Evolutionary conservation across 495 filamentous ascomycete genomes (phyloP).

Genomic region (Barbatosphaeria neglecta): DNA sequence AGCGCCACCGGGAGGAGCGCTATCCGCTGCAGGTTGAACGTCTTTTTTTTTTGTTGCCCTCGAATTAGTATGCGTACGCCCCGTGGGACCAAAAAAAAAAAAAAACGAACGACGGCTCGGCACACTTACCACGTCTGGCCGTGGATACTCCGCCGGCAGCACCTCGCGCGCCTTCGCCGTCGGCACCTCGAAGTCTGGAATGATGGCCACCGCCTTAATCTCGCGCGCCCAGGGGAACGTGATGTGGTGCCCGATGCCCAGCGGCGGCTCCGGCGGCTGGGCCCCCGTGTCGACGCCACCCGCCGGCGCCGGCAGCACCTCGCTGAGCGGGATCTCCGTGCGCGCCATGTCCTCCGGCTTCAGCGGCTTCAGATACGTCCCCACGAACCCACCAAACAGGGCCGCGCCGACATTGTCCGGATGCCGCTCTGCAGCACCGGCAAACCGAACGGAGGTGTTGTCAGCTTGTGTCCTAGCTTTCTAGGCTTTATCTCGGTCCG

Average conservation of each 20-base stretch:
- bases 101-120: too few species aligned
- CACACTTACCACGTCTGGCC: slow-evolving; percentile 68
- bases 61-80: too few species aligned
- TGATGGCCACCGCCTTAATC: slow-evolving; percentile 90
- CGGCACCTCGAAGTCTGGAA: slow-evolving; percentile 85
- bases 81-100: too few species aligned
- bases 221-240: slow-evolving; percentile 85
- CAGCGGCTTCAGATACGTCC: slow-evolving; percentile 85
- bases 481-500: too few species aligned
- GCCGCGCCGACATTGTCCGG: slow-evolving; percentile 95
- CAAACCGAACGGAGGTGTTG: too few species aligned
- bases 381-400: slow-evolving; percentile 92
- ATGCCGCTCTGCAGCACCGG: slow-evolving; percentile 61
- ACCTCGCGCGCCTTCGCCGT: slow-evolving; percentile 80
- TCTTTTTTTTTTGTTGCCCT: too few species aligned
- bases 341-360: slow-evolving; percentile 72
- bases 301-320: slow-evolving; percentile 76
- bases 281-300: slow-evolving; percentile 81
- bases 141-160: slow-evolving; percentile 61
- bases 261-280: slow-evolving; percentile 73
- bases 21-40: slow-evolving; percentile 89
- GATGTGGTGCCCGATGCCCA: slow-evolving; percentile 83
- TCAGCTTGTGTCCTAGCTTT: slow-evolving; percentile 7
- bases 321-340: slow-evolving; percentile 88
- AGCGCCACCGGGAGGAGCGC: slow-evolving; percentile 78